Evolutionary conservation across 2,329 filamentous ascomycete genomes (phyloP), one percentile per base, ranked within the genome.

Genomic region (Penicillium sp.): DNA sequence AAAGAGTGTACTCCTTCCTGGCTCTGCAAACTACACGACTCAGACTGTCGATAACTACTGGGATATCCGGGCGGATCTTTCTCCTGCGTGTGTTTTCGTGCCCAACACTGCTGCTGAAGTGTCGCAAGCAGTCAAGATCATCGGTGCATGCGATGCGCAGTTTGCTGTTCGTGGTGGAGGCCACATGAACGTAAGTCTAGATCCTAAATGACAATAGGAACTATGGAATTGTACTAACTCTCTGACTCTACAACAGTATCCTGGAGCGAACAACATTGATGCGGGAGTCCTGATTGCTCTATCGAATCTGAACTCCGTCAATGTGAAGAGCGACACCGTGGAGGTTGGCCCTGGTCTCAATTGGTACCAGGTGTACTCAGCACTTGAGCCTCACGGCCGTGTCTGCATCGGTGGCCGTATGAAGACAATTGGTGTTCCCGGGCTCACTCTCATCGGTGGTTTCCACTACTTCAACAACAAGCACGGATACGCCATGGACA

Each of bases 101-200:
- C 72, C 72, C 1, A 31, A 23, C 3, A 59, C 62, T 7, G 66
- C 68, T 6, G 38, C 59, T 15, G 52, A 68, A 37, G 67, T 75
- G 4, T 62, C 71, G 1, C 50, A 54, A 21, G 69, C 66, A 2
- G 50, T 75, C 2, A 47, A 57, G 6, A 60, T 68, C 0, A 57
- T 74, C 8, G 42, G 35, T 4, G n/a, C 31, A 0, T 69, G 70
- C 65, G 47, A 76, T 46, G 61, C 72, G 6, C 74, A 77, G 31
- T 86, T 86, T 58, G 82, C 83, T 4, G 69, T 85, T 66, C 82
- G 83, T 62, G 80, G 80, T 0, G 83, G 83, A 23, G 84, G 83
- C 0, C 83, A 86, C 65, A 71, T 71, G 69, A 69, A 67, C 42
- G 66, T 62, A 50, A 55, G 63, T 2, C 4, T 42, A 15, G 23